Conservation (phyloP, 352 stramenopile genomes). For the Globisporangium perplexum region DNA sequence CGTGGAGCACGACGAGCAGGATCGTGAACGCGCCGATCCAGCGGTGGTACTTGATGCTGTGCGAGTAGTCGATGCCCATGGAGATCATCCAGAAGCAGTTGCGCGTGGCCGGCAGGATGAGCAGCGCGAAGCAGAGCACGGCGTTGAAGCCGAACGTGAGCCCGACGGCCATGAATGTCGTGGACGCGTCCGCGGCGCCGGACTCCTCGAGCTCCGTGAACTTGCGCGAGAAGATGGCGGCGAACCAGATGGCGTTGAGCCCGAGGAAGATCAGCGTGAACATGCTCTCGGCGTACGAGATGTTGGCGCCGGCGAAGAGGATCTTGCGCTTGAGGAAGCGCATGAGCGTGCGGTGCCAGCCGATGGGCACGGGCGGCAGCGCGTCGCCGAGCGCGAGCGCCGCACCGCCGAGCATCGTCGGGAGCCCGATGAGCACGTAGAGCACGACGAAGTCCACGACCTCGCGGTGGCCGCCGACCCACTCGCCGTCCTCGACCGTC, state of each 20-base stretch:
- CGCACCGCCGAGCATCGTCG: conserved; percentile 70
- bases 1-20: conserved; percentile 53
- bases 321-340: conserved; percentile 83
- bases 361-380: conserved; percentile 61
- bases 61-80: conserved; percentile 82
- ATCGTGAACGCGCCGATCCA: conserved; percentile 79
- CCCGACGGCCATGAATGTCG: conserved; percentile 46
- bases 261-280: conserved; percentile 64
- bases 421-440: conserved; percentile 64
- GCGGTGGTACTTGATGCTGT: conserved; percentile 85
- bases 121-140: conserved; percentile 55
- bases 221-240: conserved; percentile 71
- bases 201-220: conserved; percentile 41
- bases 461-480: conserved; percentile 71
- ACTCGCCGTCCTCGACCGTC: conserved; percentile 35
- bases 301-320: conserved; percentile 56
- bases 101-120: conserved; percentile 56
- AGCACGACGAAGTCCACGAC: conserved; percentile 69
- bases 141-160: conserved; percentile 74
- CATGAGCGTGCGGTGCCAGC: conserved; percentile 63
- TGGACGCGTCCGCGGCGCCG: conserved; percentile 32
- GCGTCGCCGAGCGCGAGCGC: conserved; percentile 57
- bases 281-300: conserved; percentile 76
- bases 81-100: conserved; percentile 85
- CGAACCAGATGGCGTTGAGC: conserved; percentile 78